A percentile compares a stretch with the other conserved stretches of the same genome.
Conservation (phyloP, 257 asterid genomes). For the Galeopsis tetrahit region DNA sequence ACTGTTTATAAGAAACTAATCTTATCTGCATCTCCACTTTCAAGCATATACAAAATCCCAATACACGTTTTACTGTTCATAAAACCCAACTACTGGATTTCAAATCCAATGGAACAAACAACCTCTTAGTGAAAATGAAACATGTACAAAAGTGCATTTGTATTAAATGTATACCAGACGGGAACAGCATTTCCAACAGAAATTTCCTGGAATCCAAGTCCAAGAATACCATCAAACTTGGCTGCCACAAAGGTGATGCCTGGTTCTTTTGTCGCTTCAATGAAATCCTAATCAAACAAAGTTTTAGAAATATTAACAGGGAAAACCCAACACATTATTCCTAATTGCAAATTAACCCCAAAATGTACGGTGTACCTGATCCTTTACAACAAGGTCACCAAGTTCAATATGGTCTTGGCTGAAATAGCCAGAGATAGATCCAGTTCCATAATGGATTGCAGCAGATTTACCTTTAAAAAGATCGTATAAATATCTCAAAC, state of each 20-base stretch:
- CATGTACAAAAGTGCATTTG: background rate
- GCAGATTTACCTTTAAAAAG: conserved; percentile 74
- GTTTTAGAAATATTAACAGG: conserved; percentile 15
- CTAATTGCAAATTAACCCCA: background rate
- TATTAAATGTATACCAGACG: conserved; percentile 58
- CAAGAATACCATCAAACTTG: conserved; percentile 93
- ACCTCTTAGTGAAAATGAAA: background rate
- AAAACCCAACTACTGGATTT: too few relatives aligned
- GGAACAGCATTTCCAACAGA: conserved; percentile 83
- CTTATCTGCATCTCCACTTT: background rate
- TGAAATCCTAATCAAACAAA: conserved; percentile 60
- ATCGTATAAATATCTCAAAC: conserved; percentile 24
- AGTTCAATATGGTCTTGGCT: conserved; percentile 70
- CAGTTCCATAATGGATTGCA: conserved; percentile 86
- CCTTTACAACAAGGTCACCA: conserved; percentile 68
- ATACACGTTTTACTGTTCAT: too few relatives aligned
- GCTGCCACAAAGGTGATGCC: conserved; percentile 86
- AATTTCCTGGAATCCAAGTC: conserved; percentile 93
- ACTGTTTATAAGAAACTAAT: background rate
- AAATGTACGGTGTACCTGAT: conserved; percentile 67
- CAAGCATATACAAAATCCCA: background rate
- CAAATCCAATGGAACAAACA: too few relatives aligned
- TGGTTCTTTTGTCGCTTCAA: conserved; percentile 86
- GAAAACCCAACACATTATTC: background rate
- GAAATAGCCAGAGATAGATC: conserved; percentile 90